These are phyloP conservation scores for Agapanthus africanus DNA, from an alignment of 106 monocot genomes.

Conservation along the genomic window DNA sequence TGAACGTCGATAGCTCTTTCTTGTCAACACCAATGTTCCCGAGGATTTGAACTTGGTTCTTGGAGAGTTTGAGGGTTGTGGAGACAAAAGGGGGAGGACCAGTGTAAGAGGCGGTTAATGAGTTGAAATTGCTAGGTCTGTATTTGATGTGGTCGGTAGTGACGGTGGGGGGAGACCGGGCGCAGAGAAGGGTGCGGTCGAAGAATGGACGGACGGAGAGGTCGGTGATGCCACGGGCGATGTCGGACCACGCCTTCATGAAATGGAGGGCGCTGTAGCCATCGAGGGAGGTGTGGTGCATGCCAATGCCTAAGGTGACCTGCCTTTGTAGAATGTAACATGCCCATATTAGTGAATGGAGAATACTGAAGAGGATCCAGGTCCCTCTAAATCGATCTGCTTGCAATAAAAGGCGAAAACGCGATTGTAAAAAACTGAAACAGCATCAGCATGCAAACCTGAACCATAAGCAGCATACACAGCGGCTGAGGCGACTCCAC, in stretches of 20 bases:
- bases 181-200: conserved; percentile 40
- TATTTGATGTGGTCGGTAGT: conserved; percentile 27
- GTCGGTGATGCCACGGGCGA: conserved; percentile 17
- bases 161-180: conserved; percentile 22
- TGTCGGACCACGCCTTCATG: conserved; percentile 31
- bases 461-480: conserved; percentile 17
- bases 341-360: no score
- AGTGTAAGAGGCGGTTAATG: background rate
- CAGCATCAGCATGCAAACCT: no score
- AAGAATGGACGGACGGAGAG: conserved; percentile 14
- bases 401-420: no score
- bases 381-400: no score
- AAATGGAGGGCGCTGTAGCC: conserved; percentile 24
- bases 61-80: conserved; percentile 32
- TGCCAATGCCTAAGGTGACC: conserved; percentile 14
- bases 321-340: conserved; percentile 36
- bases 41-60: conserved; percentile 4
- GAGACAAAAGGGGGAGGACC: background rate
- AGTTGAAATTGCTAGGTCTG: background rate
- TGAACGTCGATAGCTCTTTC: conserved; percentile 19
- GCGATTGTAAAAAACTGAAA: no score
- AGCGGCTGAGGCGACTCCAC: conserved; percentile 1
- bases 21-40: conserved; percentile 1
- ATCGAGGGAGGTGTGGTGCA: conserved; percentile 29
- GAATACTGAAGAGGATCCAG: no score